Evolutionary conservation across 108 stramenopile species (phyloP), one percentile per base, ranked within the genome.

Genomic region (Cylindrotheca closterium): DNA sequence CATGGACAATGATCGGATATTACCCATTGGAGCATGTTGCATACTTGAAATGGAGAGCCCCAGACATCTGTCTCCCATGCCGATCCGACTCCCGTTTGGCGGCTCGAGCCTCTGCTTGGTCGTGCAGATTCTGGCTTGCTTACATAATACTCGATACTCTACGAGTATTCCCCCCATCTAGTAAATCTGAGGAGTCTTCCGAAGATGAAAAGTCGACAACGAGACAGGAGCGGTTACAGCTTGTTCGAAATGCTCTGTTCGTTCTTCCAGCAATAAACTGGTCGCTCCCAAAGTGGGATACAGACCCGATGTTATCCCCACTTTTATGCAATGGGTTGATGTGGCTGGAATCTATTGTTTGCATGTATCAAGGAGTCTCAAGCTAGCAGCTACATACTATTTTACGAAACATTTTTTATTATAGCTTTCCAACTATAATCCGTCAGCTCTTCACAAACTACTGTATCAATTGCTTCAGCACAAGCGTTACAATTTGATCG

Each of bases 211-310:
- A 33, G 1, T 42, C 57, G 23, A 30, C 47, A 50, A 57, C 57
- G n/a, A n/a, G n/a, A n/a, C n/a, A n/a, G 24, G 57, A 68, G 60
- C 73, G 70, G 57, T 31, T 93, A 21, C 91, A 89, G 70, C 51
- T 84, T 31, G 18, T 86, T 3, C 82, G 91, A 56, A 77, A 74
- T 65, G 55, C 79, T 12, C 45, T 89, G 49, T 93, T 84, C 67
- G 52, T 75, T 28, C 60, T 86, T 2, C 91, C 91, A 30, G 73
- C 77, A 25, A 64, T 88, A 49, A 70, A 86, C 61, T 93, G 91
- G 91, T 83, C 84, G 10, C 47, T 88, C n/a, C 80, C 83, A 5
- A 81, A 87, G 3, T 93, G 86, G 86, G 91, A 87, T 55, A 82
- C 83, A 17, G 22, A 89, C 48, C 88, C 88, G 8, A 70, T 74